Conservation (phyloP, 1,139 yeast species). For the Wickerhamomyces sp. region DNA sequence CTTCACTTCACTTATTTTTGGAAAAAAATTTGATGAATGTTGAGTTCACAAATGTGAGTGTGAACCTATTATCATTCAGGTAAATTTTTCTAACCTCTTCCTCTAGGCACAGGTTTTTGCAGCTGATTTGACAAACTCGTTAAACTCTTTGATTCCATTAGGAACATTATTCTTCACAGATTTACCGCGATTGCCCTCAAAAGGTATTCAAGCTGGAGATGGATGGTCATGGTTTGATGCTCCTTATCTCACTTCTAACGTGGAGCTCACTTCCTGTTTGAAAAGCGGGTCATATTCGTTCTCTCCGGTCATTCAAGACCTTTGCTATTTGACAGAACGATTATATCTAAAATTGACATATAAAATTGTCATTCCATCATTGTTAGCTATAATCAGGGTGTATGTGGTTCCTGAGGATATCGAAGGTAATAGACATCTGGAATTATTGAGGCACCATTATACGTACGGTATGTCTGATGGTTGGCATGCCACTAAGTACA, state of each 20-base stretch:
- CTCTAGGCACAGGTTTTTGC: constrained; percentile 6
- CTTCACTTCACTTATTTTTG: too few relatives aligned
- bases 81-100: too few relatives aligned
- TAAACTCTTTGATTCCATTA: constrained; percentile 37
- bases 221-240: constrained; percentile 56
- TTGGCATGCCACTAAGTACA: constrained; percentile 30
- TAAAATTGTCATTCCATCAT: constrained; percentile 20
- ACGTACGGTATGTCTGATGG: constrained; percentile 26
- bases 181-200: constrained; percentile 33
- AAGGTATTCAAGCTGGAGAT: constrained; percentile 31
- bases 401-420: constrained; percentile 48
- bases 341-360: constrained; percentile 44
- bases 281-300: constrained; percentile 7
- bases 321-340: constrained; percentile 37
- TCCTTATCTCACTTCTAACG: constrained; percentile 22
- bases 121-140: constrained; percentile 36
- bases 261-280: constrained; percentile 14
- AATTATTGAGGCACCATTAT: constrained; percentile 30
- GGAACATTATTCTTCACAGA: constrained; percentile 44
- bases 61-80: too few relatives aligned
- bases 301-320: constrained; percentile 28
- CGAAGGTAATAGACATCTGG: constrained; percentile 32
- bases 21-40: background rate
- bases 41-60: background rate
- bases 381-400: constrained; percentile 33